phyloP scores from a whole-genome alignment of 345 rosid species.

The Triadica sebifera region DNA sequence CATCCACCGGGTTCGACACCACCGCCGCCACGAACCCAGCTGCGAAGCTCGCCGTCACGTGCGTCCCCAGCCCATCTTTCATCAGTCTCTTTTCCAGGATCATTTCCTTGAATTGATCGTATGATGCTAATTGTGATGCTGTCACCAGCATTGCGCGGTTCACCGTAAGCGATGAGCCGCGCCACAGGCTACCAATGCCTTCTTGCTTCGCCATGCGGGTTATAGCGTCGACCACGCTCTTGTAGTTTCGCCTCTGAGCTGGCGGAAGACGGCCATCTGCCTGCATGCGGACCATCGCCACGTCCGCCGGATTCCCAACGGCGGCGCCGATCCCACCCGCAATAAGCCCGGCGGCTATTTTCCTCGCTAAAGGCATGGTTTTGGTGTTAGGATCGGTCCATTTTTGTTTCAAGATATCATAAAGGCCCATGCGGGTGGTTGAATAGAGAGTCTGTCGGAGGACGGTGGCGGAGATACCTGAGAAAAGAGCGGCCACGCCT shows the following conservation, averaged over 20 bases:
- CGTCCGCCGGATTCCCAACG: constrained; percentile 87
- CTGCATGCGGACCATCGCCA: constrained; percentile 95
- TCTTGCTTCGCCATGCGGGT: constrained; percentile 62
- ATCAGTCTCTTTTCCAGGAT: constrained; percentile 49
- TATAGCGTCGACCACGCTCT: constrained; percentile 72
- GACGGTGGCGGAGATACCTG: constrained; percentile 82
- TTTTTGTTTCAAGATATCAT: constrained; percentile 59
- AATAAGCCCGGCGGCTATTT: constrained; percentile 60
- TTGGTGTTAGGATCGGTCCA: constrained; percentile 67
- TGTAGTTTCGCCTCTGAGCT: constrained; percentile 67
- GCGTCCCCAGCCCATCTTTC: constrained; percentile 71
- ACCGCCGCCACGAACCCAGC: constrained; percentile 88
- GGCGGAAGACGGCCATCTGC: constrained; percentile 80
- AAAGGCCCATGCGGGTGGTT: constrained; percentile 87
- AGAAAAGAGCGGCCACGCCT: constrained; percentile 65
- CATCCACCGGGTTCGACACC: constrained; percentile 79
- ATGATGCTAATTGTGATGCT: constrained; percentile 77
- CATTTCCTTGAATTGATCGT: constrained; percentile 74
- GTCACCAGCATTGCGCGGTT: constrained; percentile 59
- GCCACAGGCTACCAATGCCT: constrained; percentile 72
- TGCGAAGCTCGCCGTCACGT: constrained; percentile 71
- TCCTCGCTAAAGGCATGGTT: constrained; percentile 47
- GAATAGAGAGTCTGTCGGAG: constrained; percentile 86
- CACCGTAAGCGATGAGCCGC: constrained; percentile 56
- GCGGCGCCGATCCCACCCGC: constrained; percentile 85